Conservation (phyloP, 139 green algal species). For the Trebouxia sp. region DNA sequence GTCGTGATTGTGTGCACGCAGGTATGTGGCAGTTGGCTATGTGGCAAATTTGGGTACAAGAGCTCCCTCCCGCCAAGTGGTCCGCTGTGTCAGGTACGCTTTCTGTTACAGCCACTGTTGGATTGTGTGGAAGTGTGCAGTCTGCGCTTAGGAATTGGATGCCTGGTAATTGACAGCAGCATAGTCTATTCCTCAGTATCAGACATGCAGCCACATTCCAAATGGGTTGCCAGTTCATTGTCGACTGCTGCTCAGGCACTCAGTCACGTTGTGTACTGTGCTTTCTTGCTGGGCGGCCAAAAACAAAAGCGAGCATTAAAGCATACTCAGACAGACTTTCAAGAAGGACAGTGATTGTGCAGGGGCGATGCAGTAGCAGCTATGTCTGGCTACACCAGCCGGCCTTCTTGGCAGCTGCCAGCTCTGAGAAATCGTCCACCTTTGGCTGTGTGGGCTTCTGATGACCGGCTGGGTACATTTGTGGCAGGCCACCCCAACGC, state of each 20-base stretch:
- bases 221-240: too few relatives aligned
- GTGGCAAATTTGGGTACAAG: constrained; percentile 49
- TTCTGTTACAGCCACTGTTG: too few relatives aligned
- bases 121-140: not conserved
- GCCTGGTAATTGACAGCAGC: too few relatives aligned
- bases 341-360: not conserved
- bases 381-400: not conserved
- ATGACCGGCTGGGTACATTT: constrained; percentile 68
- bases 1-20: constrained; percentile 18
- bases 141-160: too few relatives aligned
- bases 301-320: too few relatives aligned
- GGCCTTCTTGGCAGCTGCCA: not conserved
- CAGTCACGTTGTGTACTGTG: not conserved
- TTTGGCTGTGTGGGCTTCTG: constrained; percentile 51
- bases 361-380: not conserved
- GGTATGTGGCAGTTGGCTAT: constrained; percentile 80
- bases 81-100: constrained; percentile 37
- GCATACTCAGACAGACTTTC: not conserved
- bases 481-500: not conserved
- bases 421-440: not conserved
- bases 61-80: constrained; percentile 28
- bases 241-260: not conserved
- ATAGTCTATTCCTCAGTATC: too few relatives aligned
- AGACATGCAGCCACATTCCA: too few relatives aligned
- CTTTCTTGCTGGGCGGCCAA: too few relatives aligned